A percentile compares a stretch with the other conserved stretches of the same genome.
These are phyloP conservation scores for Vitis labrusca DNA, from an alignment of 164 flowering plant species.

Conservation along the genomic window DNA sequence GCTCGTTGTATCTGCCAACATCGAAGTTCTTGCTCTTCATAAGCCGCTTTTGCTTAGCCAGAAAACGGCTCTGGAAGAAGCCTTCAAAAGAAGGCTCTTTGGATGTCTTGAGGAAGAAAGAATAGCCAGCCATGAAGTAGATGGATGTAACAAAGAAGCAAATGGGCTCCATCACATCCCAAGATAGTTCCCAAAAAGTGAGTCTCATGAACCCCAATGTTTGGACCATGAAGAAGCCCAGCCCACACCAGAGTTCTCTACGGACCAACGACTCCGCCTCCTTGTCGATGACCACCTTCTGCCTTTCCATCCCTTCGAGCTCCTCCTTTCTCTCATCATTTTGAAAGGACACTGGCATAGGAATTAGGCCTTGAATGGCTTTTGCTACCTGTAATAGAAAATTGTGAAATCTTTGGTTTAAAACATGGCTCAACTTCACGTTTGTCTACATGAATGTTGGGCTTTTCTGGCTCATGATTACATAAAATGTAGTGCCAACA, in stretches of 20 bases:
- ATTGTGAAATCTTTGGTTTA: constrained; percentile 11
- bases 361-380: constrained; percentile 46
- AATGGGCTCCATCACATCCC: constrained; percentile 90
- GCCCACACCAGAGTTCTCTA: constrained; percentile 61
- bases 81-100: constrained; percentile 79
- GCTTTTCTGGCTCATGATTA: background rate
- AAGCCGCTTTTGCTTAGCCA: constrained; percentile 47
- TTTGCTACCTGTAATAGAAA: constrained; percentile 57
- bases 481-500: background rate
- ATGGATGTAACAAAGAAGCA: constrained; percentile 70
- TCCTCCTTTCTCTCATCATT: constrained; percentile 44
- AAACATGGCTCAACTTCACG: constrained; percentile 14
- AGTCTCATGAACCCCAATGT: constrained; percentile 76
- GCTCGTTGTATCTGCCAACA: constrained; percentile 43
- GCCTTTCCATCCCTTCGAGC: constrained; percentile 49
- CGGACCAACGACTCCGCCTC: constrained; percentile 46
- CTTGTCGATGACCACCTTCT: constrained; percentile 47
- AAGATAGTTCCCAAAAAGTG: constrained; percentile 79
- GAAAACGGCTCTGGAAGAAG: constrained; percentile 59
- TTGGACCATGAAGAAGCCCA: constrained; percentile 52
- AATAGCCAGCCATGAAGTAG: constrained; percentile 63
- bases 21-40: constrained; percentile 48
- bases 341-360: constrained; percentile 17
- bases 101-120: constrained; percentile 68
- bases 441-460: background rate